Evolutionary conservation across 768 basidiomycete species (phyloP).

Genomic region (Hirschioporus abietinus): DNA sequence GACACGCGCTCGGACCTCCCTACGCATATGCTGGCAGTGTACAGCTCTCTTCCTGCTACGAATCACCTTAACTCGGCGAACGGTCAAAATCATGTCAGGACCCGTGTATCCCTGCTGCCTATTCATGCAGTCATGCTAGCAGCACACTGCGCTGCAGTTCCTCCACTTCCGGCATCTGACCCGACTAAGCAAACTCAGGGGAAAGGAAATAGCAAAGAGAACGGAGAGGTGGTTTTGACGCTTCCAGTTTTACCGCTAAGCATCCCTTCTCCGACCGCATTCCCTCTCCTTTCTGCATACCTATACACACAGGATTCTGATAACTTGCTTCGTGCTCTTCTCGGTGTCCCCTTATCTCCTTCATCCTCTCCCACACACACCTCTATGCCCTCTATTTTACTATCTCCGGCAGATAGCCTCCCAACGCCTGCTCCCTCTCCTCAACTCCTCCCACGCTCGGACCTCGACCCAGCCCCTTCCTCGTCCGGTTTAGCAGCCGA

Average conservation of each 20-base stretch:
- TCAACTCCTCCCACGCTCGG: constrained; percentile 36
- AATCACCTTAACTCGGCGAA: constrained; percentile 15
- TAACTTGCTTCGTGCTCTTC: constrained; percentile 45
- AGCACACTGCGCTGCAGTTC: constrained; percentile 60
- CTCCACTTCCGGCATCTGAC: constrained; percentile 40
- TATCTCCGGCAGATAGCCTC: constrained; percentile 23
- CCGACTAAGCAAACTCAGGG: constrained; percentile 3
- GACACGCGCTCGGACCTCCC: constrained; percentile 24
- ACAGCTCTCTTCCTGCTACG: not conserved
- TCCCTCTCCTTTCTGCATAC: constrained; percentile 53
- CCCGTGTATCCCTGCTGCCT: constrained; percentile 44
- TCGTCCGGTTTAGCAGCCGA: constrained; percentile 16
- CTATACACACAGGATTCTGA: constrained; percentile 58
- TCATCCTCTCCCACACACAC: constrained; percentile 14
- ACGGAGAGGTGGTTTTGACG: constrained; percentile 11
- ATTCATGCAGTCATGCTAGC: constrained; percentile 68
- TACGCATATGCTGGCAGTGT: constrained; percentile 29
- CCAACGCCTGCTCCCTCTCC: constrained; percentile 35
- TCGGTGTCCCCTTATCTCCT: constrained; percentile 25
- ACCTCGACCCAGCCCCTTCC: constrained; percentile 48
- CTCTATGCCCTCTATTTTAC: constrained; percentile 22
- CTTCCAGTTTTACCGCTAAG: constrained; percentile 60
- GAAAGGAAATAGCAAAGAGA: not conserved
- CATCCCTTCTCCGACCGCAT: constrained; percentile 58
- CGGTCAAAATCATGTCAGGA: constrained; percentile 17